Percentiles rank a stretch among this genome's conserved stretches.
phyloP scores from a whole-genome alignment of 139 green algal genomes.

The Micractinium sp. region DNA sequence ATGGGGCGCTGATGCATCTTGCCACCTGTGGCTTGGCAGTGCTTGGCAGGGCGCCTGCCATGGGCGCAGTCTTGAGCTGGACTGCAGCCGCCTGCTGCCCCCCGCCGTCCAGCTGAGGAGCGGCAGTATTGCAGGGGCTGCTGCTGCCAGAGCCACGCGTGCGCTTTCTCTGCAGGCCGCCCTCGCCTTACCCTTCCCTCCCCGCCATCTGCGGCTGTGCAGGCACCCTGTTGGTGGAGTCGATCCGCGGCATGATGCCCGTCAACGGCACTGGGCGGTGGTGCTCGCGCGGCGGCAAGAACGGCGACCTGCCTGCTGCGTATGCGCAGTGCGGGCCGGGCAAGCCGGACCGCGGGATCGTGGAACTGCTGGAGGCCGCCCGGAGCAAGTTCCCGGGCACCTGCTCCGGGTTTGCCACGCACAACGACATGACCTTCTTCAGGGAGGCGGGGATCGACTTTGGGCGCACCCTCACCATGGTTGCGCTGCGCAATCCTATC shows the following conservation, averaged over 20 bases:
- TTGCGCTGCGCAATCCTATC: background rate
- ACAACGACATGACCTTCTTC: background rate
- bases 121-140: too few relatives aligned
- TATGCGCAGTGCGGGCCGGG: background rate
- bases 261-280: background rate
- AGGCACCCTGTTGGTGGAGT: background rate
- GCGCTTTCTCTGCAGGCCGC: too few relatives aligned
- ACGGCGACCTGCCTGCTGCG: background rate
- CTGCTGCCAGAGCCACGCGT: too few relatives aligned
- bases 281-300: background rate
- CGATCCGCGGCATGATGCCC: background rate
- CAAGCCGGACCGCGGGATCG: background rate
- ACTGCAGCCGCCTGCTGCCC: too few relatives aligned
- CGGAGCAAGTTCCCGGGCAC: background rate
- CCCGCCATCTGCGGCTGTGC: background rate
- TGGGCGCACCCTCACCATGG: background rate
- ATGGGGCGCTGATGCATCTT: too few relatives aligned
- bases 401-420: background rate
- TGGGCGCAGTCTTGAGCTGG: too few relatives aligned
- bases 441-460: background rate
- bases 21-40: too few relatives aligned
- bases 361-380: background rate
- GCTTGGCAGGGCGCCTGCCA: too few relatives aligned
- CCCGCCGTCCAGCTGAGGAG: too few relatives aligned
- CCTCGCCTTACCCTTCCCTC: too few relatives aligned